phyloP scores from a whole-genome alignment of 2,329 filamentous ascomycete genomes.

The Ophiostoma novo-ulmi region DNA sequence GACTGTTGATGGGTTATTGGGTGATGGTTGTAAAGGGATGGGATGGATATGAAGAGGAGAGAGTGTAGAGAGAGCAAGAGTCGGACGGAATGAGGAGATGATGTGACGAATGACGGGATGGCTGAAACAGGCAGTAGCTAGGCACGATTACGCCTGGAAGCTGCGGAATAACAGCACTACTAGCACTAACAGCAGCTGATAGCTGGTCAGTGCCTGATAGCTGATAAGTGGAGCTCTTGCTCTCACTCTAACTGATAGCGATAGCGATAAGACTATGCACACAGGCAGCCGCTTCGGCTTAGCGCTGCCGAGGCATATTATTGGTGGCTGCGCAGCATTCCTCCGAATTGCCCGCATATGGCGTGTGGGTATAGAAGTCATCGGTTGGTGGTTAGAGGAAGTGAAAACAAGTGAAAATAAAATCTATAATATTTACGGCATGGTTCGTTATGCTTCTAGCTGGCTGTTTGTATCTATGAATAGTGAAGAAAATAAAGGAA shows the following conservation, averaged over 20 bases:
- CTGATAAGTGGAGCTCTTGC: neutral
- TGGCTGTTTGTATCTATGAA: conserved; percentile 34
- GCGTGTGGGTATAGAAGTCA: too few relatives aligned
- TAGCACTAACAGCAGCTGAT: too few relatives aligned
- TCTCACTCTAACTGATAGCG: neutral
- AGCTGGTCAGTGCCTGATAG: too few relatives aligned
- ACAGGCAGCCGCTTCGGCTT: neutral
- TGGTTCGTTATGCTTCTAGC: conserved; percentile 56
- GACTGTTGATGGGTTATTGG: neutral
- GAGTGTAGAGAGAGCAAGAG: neutral
- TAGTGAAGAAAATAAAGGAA: neutral
- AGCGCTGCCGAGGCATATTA: neutral
- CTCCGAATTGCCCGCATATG: neutral
- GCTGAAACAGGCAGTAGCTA: conserved; percentile 16
- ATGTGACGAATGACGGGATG: conserved; percentile 31
- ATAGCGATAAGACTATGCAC: neutral
- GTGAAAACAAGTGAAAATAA: too few relatives aligned
- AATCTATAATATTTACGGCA: neutral
- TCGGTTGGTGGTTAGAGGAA: too few relatives aligned
- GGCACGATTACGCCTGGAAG: conserved; percentile 1
- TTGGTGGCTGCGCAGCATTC: neutral
- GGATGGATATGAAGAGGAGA: neutral
- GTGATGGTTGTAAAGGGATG: neutral
- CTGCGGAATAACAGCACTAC: neutral
- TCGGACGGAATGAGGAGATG: neutral